phyloP scores from a whole-genome alignment of 2,329 filamentous ascomycete genomes.

The Fusarium globosum region DNA sequence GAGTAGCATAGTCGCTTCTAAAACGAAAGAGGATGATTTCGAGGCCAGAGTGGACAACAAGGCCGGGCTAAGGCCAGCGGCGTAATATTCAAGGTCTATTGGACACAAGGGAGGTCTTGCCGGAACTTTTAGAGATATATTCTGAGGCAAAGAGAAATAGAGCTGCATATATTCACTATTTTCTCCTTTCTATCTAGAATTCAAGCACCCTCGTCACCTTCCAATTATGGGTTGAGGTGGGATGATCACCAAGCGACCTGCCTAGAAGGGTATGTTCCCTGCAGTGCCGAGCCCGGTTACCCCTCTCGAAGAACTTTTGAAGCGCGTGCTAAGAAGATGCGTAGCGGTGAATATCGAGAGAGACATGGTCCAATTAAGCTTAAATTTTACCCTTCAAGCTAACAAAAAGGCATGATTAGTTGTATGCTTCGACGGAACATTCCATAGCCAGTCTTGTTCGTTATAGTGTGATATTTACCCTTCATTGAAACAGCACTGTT shows the following conservation, averaged over 20 bases:
- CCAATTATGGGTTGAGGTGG: not conserved
- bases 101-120: fast-evolving
- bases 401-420: fast-evolving
- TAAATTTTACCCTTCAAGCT: not conserved
- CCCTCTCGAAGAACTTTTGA: conserved; percentile 2
- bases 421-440: too few species aligned
- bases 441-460: too few species aligned
- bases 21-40: fast-evolving
- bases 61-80: fast-evolving
- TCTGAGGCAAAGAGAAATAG: not conserved
- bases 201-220: not conserved
- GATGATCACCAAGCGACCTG: not conserved
- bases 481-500: fast-evolving
- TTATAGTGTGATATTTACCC: too few species aligned
- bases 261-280: conserved; percentile 7
- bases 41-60: not conserved
- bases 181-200: not conserved
- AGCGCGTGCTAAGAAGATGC: not conserved
- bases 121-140: not conserved
- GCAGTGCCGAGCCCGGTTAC: not conserved
- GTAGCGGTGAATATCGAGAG: not conserved
- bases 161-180: fast-evolving
- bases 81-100: fast-evolving
- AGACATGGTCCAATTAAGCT: conserved; percentile 6
- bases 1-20: not conserved